A percentile compares a stretch with the other conserved stretches of the same genome.
These are phyloP conservation scores for Inga leiocalycina DNA, from an alignment of 306 rosid genomes.

Conservation along the genomic window DNA sequence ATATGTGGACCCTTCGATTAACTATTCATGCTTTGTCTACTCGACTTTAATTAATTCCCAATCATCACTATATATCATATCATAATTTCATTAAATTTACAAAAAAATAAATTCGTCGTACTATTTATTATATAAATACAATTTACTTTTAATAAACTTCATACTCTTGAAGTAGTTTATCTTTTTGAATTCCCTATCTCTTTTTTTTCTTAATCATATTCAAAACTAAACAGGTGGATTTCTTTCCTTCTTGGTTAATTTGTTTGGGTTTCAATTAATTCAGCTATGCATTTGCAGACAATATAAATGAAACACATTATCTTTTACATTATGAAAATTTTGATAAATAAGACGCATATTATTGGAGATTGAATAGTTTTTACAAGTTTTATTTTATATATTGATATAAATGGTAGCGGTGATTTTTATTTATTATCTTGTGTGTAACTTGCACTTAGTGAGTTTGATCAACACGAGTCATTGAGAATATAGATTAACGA, in stretches of 20 bases:
- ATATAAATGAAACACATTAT: no score
- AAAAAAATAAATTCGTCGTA: neutral
- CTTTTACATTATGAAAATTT: no score
- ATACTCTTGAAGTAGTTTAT: no score
- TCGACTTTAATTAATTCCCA: neutral
- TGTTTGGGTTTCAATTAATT: no score
- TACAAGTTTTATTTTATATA: neutral
- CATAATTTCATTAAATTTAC: neutral
- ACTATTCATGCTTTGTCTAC: neutral
- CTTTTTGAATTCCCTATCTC: no score
- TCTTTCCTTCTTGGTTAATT: no score
- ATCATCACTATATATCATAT: neutral
- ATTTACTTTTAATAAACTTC: no score
- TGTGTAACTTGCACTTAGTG: neutral
- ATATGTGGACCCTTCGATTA: neutral
- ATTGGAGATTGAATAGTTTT: no score
- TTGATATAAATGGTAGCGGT: neutral
- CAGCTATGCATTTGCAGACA: no score
- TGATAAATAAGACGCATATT: no score
- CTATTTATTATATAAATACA: neutral
- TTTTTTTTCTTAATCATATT: no score
- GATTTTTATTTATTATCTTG: neutral
- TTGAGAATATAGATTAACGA: neutral
- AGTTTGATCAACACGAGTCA: neutral
- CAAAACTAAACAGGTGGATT: no score